Conservation (phyloP, 192 early-diverging fungal genomes). For the Backusella morwellensis region DNA sequence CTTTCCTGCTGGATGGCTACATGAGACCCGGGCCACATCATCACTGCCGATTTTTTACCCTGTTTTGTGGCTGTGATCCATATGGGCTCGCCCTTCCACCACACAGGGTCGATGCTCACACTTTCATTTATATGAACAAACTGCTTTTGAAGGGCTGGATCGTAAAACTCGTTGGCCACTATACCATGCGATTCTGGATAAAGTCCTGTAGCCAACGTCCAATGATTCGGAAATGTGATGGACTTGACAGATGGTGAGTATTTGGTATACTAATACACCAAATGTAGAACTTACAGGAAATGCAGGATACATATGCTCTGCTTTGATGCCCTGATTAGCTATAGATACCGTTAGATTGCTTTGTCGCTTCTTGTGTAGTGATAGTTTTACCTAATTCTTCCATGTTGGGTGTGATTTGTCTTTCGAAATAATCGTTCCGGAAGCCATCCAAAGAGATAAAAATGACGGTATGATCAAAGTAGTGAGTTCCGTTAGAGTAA, state of each 20-base stretch:
- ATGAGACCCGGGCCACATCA: constrained; percentile 87
- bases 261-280: no score
- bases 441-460: background rate
- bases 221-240: constrained; percentile 94
- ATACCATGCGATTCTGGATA: constrained; percentile 93
- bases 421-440: background rate
- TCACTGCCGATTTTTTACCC: constrained; percentile 63
- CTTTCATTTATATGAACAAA: constrained; percentile 75
- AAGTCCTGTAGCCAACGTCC: constrained; percentile 84
- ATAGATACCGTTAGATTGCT: no score
- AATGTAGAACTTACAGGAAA: constrained; percentile 53
- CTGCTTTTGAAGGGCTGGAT: constrained; percentile 61
- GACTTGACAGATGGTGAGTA: constrained; percentile 24
- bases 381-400: background rate
- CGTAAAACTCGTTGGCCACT: constrained; percentile 81
- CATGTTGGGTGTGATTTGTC: background rate
- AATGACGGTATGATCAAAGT: background rate
- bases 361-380: background rate
- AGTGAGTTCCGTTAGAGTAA: background rate
- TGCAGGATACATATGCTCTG: constrained; percentile 63
- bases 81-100: constrained; percentile 93
- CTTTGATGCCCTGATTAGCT: constrained; percentile 40
- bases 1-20: constrained; percentile 46
- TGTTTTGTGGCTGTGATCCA: constrained; percentile 84
- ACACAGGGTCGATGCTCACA: constrained; percentile 60